These are phyloP conservation scores for Neurospora africana DNA, from an alignment of 495 filamentous ascomycete genomes.

Conservation along the genomic window DNA sequence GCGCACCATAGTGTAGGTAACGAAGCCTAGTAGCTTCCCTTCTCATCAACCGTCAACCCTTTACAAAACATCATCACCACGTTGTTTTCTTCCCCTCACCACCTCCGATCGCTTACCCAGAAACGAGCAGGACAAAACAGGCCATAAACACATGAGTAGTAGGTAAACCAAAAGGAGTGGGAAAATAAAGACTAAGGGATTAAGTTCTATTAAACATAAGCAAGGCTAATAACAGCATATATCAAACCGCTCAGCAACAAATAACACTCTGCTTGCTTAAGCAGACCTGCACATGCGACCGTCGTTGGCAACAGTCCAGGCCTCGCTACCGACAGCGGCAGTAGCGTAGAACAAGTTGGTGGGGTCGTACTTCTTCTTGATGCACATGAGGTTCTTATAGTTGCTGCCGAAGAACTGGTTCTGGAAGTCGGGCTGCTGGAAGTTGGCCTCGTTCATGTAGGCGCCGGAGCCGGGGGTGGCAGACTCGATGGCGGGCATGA, in stretches of 20 bases:
- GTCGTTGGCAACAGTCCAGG: slow-evolving; percentile 12
- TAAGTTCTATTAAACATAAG: neutral
- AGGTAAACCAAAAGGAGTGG: neutral
- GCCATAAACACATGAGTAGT: neutral
- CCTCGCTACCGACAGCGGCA: slow-evolving; percentile 36
- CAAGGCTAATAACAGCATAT: neutral
- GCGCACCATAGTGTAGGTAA: neutral
- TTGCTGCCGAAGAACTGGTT: slow-evolving; percentile 40
- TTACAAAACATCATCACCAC: neutral
- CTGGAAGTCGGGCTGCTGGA: slow-evolving; percentile 40
- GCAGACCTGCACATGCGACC: slow-evolving; percentile 20
- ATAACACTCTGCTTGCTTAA: neutral
- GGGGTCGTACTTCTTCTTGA: slow-evolving; percentile 47
- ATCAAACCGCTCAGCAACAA: neutral
- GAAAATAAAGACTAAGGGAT: neutral
- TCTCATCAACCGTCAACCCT: neutral
- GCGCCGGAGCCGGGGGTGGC: slow-evolving; percentile 28
- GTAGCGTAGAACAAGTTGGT: slow-evolving; percentile 39
- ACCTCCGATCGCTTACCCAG: neutral
- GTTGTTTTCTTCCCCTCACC: neutral
- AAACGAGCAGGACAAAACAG: neutral
- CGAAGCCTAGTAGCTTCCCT: neutral
- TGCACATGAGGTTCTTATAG: slow-evolving; percentile 29
- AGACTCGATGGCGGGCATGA: slow-evolving; percentile 22
- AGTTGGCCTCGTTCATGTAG: slow-evolving; percentile 42